Percentiles rank a stretch among this genome's conserved stretches.
phyloP scores from a whole-genome alignment of 1,139 yeast genomes.

The Yamadazyma trypodendri region DNA sequence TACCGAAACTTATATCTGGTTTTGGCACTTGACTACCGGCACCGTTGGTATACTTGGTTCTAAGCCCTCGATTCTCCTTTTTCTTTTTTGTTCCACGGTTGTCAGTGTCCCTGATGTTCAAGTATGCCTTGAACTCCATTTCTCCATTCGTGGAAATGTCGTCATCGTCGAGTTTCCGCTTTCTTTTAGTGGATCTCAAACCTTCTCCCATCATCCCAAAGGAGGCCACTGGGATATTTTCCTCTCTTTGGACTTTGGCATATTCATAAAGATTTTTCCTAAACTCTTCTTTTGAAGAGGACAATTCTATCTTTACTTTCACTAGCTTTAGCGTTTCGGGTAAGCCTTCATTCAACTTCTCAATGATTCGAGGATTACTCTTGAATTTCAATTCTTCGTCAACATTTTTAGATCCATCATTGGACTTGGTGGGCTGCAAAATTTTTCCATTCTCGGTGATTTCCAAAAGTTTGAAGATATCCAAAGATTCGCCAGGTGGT shows the following conservation, averaged over 20 bases:
- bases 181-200: not conserved
- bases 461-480: slow-evolving; percentile 52
- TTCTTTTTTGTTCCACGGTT: not conserved
- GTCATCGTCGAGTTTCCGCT: slow-evolving; percentile 3
- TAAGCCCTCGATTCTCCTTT: not conserved
- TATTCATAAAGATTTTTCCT: slow-evolving; percentile 20
- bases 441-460: slow-evolving; percentile 20
- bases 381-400: slow-evolving; percentile 16
- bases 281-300: slow-evolving; percentile 27
- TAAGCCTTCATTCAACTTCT: slow-evolving; percentile 22
- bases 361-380: slow-evolving; percentile 25
- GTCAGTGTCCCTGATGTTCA: not conserved
- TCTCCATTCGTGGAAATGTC: slow-evolving; percentile 26
- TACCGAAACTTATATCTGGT: not conserved
- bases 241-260: slow-evolving; percentile 9
- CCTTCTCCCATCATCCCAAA: not conserved
- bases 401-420: slow-evolving; percentile 12
- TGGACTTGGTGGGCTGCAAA: slow-evolving; percentile 13
- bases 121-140: slow-evolving; percentile 14
- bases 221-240: not conserved
- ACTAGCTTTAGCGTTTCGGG: slow-evolving; percentile 19
- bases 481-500: slow-evolving; percentile 75
- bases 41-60: not conserved
- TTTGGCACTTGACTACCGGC: not conserved
- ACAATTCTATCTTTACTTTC: slow-evolving; percentile 30